Conservation (phyloP, 495 filamentous ascomycete genomes). For the Chaetomidium leptoderma region DNA sequence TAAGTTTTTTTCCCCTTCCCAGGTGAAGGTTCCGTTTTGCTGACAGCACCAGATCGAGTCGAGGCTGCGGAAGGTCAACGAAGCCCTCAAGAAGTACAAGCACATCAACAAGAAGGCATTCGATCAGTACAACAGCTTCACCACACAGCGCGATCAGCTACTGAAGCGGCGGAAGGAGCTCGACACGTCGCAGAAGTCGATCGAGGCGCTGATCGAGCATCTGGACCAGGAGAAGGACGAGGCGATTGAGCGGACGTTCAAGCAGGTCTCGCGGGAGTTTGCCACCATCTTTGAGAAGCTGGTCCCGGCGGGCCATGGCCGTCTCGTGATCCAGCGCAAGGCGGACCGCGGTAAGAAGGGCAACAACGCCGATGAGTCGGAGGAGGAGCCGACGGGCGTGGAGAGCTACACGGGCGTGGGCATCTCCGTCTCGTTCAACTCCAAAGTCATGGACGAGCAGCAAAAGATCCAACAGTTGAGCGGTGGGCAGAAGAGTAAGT, state of each 20-base stretch:
- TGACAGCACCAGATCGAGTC: conserved; percentile 59
- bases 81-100: conserved; percentile 89
- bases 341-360: conserved; percentile 62
- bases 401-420: conserved; percentile 97
- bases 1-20: conserved; percentile 30
- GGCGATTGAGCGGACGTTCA: conserved; percentile 95
- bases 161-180: conserved; percentile 79
- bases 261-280: conserved; percentile 92
- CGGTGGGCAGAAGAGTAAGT: conserved; percentile 95
- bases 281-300: conserved; percentile 88
- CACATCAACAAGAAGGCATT: conserved; percentile 99
- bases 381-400: conserved; percentile 65
- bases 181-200: conserved; percentile 73
- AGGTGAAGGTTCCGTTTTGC: not conserved
- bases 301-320: conserved; percentile 87
- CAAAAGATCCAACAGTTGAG: conserved; percentile 95
- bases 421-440: conserved; percentile 98
- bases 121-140: conserved; percentile 97
- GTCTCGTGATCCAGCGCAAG: conserved; percentile 89
- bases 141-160: conserved; percentile 79
- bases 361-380: conserved; percentile 53
- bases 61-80: conserved; percentile 87
- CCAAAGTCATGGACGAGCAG: conserved; percentile 90
- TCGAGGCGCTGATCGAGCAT: conserved; percentile 84
- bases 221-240: conserved; percentile 95